Evolutionary conservation across 2,329 filamentous ascomycete genomes (phyloP), one percentile per base, ranked within the genome.

Genomic region (Fusarium brevicatenulatum): DNA sequence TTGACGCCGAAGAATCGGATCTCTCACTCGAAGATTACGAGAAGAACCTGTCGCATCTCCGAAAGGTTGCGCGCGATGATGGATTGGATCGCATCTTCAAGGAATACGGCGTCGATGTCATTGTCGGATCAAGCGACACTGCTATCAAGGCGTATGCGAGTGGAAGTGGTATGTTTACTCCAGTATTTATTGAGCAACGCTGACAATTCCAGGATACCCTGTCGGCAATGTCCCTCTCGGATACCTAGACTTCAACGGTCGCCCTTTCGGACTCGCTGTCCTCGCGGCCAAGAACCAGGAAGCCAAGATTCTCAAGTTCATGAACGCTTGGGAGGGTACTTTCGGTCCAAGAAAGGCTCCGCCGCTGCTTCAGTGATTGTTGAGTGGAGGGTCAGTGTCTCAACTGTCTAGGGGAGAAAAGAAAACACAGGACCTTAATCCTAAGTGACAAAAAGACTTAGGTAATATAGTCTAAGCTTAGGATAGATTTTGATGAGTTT

Each of bases 81-180:
- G 49, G 36, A 30, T 5, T 54, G 18, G 54, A 44, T 4, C n/a
- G 13, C 4, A 44, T 56, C 39, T 44, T 56, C 9, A 19, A 25
- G 8, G 30, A 36, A 8, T 43, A 30, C 12, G n/a, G 12, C 7
- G 54, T 43, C 1, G 39, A 56, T 1, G 28, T 56, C 2, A 56
- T 56, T 32, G n/a, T 56, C 7, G 39, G 54, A 30, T 56, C 39
- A 32, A 43, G 54, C 4, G 30, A 56, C 19, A 56, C 54, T 4
- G 36, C 21, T 8, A 56, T 56, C 19, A 56, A 15, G 13, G 37
- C 39, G 2, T 43, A 44, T 7, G 39, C 54, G 1, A 43, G 36
- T 32, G 54, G 54, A 56, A 52, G 49, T 2, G 32, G 49, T 36
- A 52, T 0, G 49, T 36, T 23, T 8, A 4, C 9, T 13, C n/a